These are phyloP conservation scores for Leonotis leonurus DNA, from an alignment of 257 asterid species.

Conservation along the genomic window DNA sequence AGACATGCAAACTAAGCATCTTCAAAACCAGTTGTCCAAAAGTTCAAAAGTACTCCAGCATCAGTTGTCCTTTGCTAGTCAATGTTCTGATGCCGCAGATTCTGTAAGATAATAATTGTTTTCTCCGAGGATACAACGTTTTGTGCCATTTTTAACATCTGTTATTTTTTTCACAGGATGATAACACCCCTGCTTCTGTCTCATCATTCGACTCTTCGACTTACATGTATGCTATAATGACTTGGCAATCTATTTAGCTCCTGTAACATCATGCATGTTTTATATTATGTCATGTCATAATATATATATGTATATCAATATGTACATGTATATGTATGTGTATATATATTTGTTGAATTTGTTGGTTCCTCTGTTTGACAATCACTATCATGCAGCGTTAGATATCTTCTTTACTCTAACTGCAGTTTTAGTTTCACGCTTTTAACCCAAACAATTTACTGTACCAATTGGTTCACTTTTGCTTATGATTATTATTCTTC, in stretches of 20 bases:
- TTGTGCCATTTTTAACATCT: constrained; percentile 14
- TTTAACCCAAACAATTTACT: too few species aligned
- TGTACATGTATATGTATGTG: not conserved
- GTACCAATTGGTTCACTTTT: too few species aligned
- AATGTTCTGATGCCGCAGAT: constrained; percentile 60
- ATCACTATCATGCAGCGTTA: not conserved
- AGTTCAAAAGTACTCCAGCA: constrained; percentile 42
- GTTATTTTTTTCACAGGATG: constrained; percentile 63
- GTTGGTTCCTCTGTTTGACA: not conserved
- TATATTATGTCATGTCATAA: not conserved
- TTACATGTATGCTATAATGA: constrained; percentile 46
- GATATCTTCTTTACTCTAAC: too few species aligned
- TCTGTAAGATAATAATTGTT: constrained; percentile 37
- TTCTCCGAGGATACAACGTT: not conserved
- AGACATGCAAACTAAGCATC: constrained; percentile 40
- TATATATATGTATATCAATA: too few species aligned
- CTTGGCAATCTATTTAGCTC: constrained; percentile 8
- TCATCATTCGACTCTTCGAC: constrained; percentile 35
- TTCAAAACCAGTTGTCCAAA: constrained; percentile 35
- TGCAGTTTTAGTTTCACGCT: not conserved
- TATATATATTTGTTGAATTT: too few species aligned
- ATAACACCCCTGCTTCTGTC: constrained; percentile 42
- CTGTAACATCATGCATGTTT: not conserved
- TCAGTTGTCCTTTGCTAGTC: constrained; percentile 63
- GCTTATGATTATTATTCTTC: not conserved